Conservation (phyloP, 2,329 filamentous ascomycete species). For the Ophiostoma himal-ulmi region DNA sequence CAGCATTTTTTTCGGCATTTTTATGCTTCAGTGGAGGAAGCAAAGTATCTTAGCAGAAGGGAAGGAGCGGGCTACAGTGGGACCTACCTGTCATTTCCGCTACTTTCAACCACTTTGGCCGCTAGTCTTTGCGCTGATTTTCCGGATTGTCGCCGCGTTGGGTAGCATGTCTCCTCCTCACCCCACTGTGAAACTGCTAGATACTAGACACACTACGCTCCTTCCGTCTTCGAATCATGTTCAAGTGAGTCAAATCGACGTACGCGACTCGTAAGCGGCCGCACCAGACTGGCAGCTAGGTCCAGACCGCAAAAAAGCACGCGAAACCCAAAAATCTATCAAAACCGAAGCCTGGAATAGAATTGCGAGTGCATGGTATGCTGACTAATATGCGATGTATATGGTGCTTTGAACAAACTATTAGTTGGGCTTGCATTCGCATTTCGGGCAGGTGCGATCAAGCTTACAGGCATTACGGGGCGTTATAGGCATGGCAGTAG, state of each 20-base stretch:
- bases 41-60: neutral
- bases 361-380: neutral
- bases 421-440: neutral
- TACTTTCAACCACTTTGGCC: neutral
- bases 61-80: slow-evolving; percentile 15
- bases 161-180: slow-evolving; percentile 14
- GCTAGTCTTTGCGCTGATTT: neutral
- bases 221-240: slow-evolving; percentile 17
- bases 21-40: neutral
- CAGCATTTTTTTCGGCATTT: too few relatives aligned
- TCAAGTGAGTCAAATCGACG: slow-evolving; percentile 10
- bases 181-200: slow-evolving; percentile 7
- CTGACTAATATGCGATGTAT: neutral
- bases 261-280: slow-evolving; percentile 15
- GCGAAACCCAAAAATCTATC: neutral
- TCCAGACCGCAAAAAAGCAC: neutral
- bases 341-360: neutral
- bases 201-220: slow-evolving; percentile 18
- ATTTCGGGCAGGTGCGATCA: slow-evolving; percentile 3
- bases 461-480: slow-evolving; percentile 3
- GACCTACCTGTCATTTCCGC: slow-evolving; percentile 7
- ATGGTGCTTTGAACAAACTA: neutral
- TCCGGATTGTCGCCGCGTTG: slow-evolving; percentile 12
- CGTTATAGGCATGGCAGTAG: neutral
- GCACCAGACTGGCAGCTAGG: neutral